Percentiles rank a stretch among this genome's conserved stretches.
phyloP scores from a whole-genome alignment of 106 monocot species.

The Platanthera guangdongensis region DNA sequence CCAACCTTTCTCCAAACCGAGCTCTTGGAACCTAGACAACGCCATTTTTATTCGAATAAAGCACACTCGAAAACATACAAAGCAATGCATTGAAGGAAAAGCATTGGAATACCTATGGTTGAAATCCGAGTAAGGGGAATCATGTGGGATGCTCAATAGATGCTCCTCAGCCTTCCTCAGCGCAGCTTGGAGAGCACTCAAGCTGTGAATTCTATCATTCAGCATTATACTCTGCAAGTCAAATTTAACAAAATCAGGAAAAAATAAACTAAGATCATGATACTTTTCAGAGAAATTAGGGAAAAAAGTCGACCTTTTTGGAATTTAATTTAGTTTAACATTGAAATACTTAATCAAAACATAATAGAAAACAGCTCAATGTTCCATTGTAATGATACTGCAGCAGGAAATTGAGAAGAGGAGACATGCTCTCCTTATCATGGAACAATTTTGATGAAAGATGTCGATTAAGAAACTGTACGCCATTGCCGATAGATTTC shows the following conservation, averaged over 20 bases:
- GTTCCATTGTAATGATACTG: constrained; percentile 90
- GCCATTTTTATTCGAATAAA: neutral
- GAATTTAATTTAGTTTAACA: no score
- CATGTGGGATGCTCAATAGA: constrained; percentile 37
- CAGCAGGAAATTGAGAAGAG: constrained; percentile 79
- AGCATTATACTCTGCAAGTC: constrained; percentile 64
- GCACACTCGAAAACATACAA: neutral
- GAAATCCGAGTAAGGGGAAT: constrained; percentile 83
- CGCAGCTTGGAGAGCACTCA: constrained; percentile 40
- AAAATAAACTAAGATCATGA: no score
- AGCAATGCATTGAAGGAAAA: neutral
- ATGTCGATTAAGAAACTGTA: constrained; percentile 95
- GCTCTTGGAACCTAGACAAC: constrained; percentile 78
- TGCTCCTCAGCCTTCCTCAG: constrained; percentile 89
- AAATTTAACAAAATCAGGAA: neutral
- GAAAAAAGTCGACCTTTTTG: no score
- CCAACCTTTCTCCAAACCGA: constrained; percentile 96
- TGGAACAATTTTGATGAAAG: constrained; percentile 92
- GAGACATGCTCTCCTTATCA: constrained; percentile 92
- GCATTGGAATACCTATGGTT: constrained; percentile 39
- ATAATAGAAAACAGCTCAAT: constrained; percentile 27
- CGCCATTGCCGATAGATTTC: constrained; percentile 97
- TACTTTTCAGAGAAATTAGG: no score
- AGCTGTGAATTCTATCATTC: constrained; percentile 57
- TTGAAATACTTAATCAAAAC: neutral